Evolutionary conservation across 768 basidiomycete species (phyloP), one percentile per base, ranked within the genome.

Genomic region (Chalciporus piperatus): DNA sequence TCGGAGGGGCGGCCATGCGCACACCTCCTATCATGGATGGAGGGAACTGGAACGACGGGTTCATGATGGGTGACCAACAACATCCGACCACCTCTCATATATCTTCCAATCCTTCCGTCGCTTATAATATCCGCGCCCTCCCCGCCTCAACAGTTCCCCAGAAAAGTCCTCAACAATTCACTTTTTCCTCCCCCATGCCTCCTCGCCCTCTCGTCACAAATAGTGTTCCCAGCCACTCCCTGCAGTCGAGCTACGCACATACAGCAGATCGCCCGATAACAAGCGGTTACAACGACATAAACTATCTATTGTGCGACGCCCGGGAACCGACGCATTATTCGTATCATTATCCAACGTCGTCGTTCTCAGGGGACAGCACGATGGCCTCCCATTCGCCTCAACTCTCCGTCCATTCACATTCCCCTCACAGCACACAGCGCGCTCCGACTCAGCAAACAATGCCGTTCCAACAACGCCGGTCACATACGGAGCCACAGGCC

Each of bases 401-500:
- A 43, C 64, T 72, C 25, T 59, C 74, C 28, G 67, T 70, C 17
- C 70, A 73, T 58, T 56, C 71, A 27, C 66, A 71, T 39, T 57
- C 65, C 30, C 55, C 65, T 47, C 69, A 63, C 49, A 58, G 52
- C 35, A 64, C 75, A 33, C 66, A 67, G 45, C 74, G 75, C 45
- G 60, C 70, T 27, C 66, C 65, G 37, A 67, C 76, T 30, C 73
- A 74, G 7, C 76, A 80, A 47, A 62, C 77, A 38, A 57, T 78
- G 50, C 69, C 79, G 13, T 85, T 78, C 61, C 74, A 76, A 37
- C 81, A 80, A 57, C 76, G 83, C 54, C 77, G 84, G 45, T 74
- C 82, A 35, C 70, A 79, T 45, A 81, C 80, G 27, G 84, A 84
- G 42, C 75, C 82, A 20, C 80, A 80, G 56, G 74, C 73, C 16